phyloP scores from a whole-genome alignment of 1,284 basidiomycete genomes.

The Macrocystidia cucumis region DNA sequence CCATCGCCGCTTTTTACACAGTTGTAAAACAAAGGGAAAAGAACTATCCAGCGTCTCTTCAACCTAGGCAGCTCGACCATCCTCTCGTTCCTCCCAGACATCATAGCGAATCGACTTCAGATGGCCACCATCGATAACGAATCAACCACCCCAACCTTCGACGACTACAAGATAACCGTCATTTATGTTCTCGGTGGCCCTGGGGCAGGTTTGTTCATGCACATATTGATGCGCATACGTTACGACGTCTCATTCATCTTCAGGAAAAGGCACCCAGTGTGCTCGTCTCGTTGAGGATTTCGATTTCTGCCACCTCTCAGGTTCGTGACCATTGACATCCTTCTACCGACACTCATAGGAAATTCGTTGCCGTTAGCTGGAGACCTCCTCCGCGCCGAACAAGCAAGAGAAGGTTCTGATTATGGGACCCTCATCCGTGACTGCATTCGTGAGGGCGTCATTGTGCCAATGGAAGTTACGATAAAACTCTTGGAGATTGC shows the following conservation, averaged over 20 bases:
- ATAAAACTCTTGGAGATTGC: slow-evolving; percentile 94
- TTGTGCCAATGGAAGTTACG: slow-evolving; percentile 97
- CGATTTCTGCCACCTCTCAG: slow-evolving; percentile 91
- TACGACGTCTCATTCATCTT: slow-evolving; percentile 8
- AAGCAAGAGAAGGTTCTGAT: slow-evolving; percentile 79
- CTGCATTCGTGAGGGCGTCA: slow-evolving; percentile 89
- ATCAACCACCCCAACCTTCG: slow-evolving; percentile 46
- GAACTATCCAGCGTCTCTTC: slow-evolving; percentile 51
- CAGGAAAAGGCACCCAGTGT: slow-evolving; percentile 98
- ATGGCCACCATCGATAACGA: slow-evolving; percentile 41
- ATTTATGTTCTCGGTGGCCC: slow-evolving; percentile 97
- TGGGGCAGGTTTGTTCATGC: slow-evolving; percentile 65
- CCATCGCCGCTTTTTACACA: slow-evolving; percentile 49
- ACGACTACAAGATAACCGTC: slow-evolving; percentile 74
- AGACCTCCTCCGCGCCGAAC: slow-evolving; percentile 93
- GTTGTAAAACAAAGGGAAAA: slow-evolving; percentile 49
- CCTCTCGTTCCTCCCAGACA: slow-evolving; percentile 60
- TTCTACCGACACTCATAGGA: slow-evolving; percentile 3
- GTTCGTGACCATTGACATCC: slow-evolving; percentile 28
- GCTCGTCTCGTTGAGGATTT: slow-evolving; percentile 83
- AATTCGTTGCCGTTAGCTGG: slow-evolving; percentile 54
- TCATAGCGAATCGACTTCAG: slow-evolving; percentile 18
- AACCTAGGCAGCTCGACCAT: slow-evolving; percentile 55
- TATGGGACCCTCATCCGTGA: slow-evolving; percentile 85
- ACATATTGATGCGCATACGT: slow-evolving; percentile 4